Conservation (phyloP, 1,139 yeast species). For the Sugiyamaella pinicola region DNA sequence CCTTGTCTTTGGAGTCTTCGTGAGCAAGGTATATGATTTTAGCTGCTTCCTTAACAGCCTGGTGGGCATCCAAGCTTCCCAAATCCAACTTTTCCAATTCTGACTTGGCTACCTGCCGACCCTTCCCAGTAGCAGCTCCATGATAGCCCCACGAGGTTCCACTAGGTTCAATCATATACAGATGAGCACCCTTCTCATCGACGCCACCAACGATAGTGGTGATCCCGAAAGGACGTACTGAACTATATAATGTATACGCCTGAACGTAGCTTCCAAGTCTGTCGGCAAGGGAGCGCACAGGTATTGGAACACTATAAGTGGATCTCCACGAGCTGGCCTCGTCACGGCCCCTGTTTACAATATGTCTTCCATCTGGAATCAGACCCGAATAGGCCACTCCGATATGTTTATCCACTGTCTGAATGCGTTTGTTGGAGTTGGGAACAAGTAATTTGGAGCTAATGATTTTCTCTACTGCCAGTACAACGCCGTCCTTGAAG, state of each 20-base stretch:
- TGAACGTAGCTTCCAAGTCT: constrained; percentile 92
- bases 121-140: constrained; percentile 98
- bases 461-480: constrained; percentile 94
- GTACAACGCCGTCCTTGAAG: constrained; percentile 87
- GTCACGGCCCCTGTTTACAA: constrained; percentile 89
- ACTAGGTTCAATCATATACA: constrained; percentile 97
- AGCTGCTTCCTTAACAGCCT: constrained; percentile 93
- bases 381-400: constrained; percentile 92
- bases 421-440: constrained; percentile 84
- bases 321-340: constrained; percentile 83
- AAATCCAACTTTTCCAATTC: constrained; percentile 89
- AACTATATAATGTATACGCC: constrained; percentile 92
- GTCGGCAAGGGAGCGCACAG: constrained; percentile 81
- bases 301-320: constrained; percentile 72
- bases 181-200: constrained; percentile 75
- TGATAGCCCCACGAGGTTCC: constrained; percentile 97
- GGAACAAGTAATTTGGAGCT: constrained; percentile 87
- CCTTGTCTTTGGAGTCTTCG: constrained; percentile 97
- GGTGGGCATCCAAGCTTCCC: constrained; percentile 66
- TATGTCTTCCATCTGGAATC: constrained; percentile 94
- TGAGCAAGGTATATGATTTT: constrained; percentile 91
- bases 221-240: constrained; percentile 97
- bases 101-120: constrained; percentile 93
- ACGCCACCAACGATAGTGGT: constrained; percentile 92
- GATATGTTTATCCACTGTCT: constrained; percentile 87